Base-by-base conservation (phyloP, 164 flowering plant genomes). In the Stephania yunnanensis region DNA sequence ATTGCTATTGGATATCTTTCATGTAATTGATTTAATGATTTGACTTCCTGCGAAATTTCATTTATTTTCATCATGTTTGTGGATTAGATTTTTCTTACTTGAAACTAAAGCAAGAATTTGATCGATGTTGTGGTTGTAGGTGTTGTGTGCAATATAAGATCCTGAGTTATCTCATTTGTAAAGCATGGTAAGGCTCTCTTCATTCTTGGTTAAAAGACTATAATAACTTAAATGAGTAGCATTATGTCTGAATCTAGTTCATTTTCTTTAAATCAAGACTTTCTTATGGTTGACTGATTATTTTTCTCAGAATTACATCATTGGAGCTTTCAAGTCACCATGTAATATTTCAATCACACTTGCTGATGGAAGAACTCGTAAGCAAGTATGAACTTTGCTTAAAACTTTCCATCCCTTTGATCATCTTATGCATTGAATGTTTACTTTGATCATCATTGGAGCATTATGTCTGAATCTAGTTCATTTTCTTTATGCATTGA, bases 241-340 rank as follows among this genome's bases (percentile, higher is more conserved):
- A 17, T 15, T 36, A 64, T n/a, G 44, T 42, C 7, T 36, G 13
- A 15, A 61, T 46, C 20, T 46, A 71, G 22, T 7, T 72, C 44
- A 45, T 2, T 55, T 45, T 22, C 44, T 69, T 36, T 20, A 22
- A 2, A 7, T 30, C 36, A 46, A 10, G 20, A 53, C 55, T 42
- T 20, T 31, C 9, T 71, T 19, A 64, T 48, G 4, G 30, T 25
- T 46, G 31, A 11, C 11, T 69, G 15, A 25, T 29, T 6, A 55
- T 69, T 19, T 69, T 15, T 58, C 20, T 73, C 87, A 94, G 98
- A 92, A 92, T 86, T 92, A 78, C 80, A 78, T 94, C 19, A 79
- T 92, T 42, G 97, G 98, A 84, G 97, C 97, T 73, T 94, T 94
- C 76, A 94, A 94, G 84, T 91, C 97, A 12, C 84, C 97, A 5